Conservation (phyloP, 2,329 filamentous ascomycete species). For the Fusarium haematococcum region DNA sequence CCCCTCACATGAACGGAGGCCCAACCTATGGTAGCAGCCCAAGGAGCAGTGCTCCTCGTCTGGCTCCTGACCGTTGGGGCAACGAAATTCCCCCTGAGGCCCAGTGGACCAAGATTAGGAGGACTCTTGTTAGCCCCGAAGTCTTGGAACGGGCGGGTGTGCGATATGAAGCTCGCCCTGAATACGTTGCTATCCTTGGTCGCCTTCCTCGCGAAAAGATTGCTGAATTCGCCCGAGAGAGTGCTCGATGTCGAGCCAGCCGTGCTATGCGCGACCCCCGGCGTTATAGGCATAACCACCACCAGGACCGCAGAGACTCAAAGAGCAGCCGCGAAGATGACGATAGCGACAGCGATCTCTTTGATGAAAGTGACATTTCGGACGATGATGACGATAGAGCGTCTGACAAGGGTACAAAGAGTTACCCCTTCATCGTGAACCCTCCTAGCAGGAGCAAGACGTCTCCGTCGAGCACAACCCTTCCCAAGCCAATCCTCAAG, state of each 20-base stretch:
- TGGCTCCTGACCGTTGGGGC: constrained; percentile 69
- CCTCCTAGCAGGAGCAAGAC: constrained; percentile 49
- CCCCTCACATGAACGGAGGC: constrained; percentile 39
- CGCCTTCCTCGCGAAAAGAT: constrained; percentile 65
- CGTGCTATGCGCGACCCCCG: constrained; percentile 41
- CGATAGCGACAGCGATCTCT: constrained; percentile 46
- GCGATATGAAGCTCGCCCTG: constrained; percentile 70
- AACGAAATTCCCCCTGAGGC: constrained; percentile 67
- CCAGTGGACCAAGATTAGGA: constrained; percentile 69
- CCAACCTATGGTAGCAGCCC: constrained; percentile 53
- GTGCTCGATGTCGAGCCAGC: constrained; percentile 59
- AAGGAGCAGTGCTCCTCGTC: constrained; percentile 46
- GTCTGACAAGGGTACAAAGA: constrained; percentile 47
- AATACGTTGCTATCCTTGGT: constrained; percentile 72
- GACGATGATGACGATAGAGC: constrained; percentile 51
- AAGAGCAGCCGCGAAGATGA: constrained; percentile 51
- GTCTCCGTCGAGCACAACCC: constrained; percentile 51
- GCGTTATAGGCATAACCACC: constrained; percentile 15
- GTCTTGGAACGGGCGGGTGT: constrained; percentile 66
- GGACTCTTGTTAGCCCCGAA: constrained; percentile 68
- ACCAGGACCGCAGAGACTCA: constrained; percentile 45
- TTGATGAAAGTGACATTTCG: constrained; percentile 48
- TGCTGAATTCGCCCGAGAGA: constrained; percentile 62
- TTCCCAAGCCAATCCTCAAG: constrained; percentile 71
- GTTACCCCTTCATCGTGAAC: constrained; percentile 53